Evolutionary conservation across 2,329 filamentous ascomycete genomes (phyloP).

Genomic region (Thielaviopsis punctulata): DNA sequence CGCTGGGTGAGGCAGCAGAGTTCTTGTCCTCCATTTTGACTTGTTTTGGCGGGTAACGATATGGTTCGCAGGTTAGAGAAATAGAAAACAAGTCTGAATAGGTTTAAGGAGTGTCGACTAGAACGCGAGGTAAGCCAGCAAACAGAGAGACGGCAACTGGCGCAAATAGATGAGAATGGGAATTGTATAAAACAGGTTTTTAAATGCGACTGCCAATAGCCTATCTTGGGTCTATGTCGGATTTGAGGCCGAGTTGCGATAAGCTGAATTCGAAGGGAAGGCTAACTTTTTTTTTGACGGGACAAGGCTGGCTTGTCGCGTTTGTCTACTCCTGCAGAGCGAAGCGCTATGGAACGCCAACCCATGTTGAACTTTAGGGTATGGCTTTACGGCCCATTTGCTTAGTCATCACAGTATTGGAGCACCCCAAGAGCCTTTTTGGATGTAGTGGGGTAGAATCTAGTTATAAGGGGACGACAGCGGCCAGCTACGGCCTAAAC

Average conservation of each 20-base stretch:
- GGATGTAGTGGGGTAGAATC: neutral
- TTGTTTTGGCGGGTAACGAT: neutral
- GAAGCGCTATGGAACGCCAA: neutral
- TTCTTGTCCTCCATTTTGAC: conserved; percentile 7
- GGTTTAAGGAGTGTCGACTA: neutral
- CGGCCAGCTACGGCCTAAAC: conserved; percentile 12
- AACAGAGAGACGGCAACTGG: neutral
- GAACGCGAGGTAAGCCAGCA: neutral
- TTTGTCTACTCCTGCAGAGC: too few relatives aligned
- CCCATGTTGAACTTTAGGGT: neutral
- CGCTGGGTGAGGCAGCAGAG: neutral
- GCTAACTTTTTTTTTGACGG: neutral
- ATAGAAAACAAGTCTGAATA: neutral
- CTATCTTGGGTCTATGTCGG: neutral
- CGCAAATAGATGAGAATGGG: neutral
- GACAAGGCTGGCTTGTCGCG: neutral
- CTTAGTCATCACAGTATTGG: neutral
- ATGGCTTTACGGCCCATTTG: neutral
- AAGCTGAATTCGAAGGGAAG: neutral
- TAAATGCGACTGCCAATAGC: neutral
- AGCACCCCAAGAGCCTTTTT: neutral
- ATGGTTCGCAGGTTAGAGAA: neutral
- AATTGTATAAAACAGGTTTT: neutral
- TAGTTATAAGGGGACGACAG: too few relatives aligned
- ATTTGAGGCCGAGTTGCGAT: neutral